Percentiles rank a stretch among this genome's conserved stretches.
These are phyloP conservation scores for Fusarium albidum DNA, from an alignment of 2,329 filamentous ascomycete genomes.

Conservation along the genomic window DNA sequence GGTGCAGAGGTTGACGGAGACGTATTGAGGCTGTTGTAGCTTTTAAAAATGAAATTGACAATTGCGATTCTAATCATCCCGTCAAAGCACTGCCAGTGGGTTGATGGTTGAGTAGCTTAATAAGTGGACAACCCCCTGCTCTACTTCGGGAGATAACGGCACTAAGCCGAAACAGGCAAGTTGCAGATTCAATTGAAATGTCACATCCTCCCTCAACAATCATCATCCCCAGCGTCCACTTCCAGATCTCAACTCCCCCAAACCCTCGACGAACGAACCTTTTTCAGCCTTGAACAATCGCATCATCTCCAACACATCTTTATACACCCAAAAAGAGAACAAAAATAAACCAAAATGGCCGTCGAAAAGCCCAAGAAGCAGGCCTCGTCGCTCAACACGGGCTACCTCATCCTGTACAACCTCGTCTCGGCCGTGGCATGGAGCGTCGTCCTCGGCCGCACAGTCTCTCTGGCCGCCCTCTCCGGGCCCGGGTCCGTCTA, in stretches of 20 bases:
- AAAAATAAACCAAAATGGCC: constrained; percentile 36
- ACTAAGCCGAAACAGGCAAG: constrained; percentile 30
- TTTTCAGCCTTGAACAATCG: too few relatives aligned
- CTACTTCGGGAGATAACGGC: background rate
- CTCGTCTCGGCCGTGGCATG: constrained; percentile 78
- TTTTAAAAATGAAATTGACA: too few relatives aligned
- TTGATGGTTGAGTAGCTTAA: too few relatives aligned
- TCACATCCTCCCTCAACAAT: constrained; percentile 34
- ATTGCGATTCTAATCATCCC: too few relatives aligned
- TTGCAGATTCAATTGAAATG: constrained; percentile 18
- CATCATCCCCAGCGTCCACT: constrained; percentile 1
- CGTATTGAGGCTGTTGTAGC: constrained; percentile 57
- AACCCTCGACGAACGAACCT: background rate
- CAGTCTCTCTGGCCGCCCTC: constrained; percentile 61
- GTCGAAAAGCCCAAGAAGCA: constrained; percentile 37
- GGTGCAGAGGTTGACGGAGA: constrained; percentile 78
- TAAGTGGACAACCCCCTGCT: background rate
- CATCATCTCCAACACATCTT: background rate
- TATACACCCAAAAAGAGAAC: constrained; percentile 30
- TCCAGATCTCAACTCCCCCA: background rate
- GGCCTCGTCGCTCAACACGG: constrained; percentile 55
- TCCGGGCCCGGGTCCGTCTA: constrained; percentile 68
- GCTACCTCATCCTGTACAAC: constrained; percentile 90
- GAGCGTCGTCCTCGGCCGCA: constrained; percentile 77
- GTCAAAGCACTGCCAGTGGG: too few relatives aligned